Base-by-base conservation (phyloP, 768 basidiomycete genomes). In the Sarcomyxa edulis region DNA sequence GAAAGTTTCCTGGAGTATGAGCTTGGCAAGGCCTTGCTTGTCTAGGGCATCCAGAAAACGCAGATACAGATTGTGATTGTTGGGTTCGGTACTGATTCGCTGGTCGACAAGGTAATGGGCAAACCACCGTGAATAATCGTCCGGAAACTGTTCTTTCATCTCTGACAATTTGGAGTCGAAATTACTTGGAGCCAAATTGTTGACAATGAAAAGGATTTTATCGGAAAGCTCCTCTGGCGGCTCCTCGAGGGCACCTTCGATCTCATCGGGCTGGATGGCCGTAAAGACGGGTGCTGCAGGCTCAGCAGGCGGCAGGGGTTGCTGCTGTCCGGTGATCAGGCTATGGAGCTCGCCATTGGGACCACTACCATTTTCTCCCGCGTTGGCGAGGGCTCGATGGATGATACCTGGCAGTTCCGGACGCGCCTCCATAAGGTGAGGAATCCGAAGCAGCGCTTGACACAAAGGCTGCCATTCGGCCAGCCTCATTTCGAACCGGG, bases 91-190 rank as follows among this genome's bases (percentile, higher is more conserved):
- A 61, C 85, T 87, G 59, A 98, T 81, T 25, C 96, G 87, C 54
- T 97, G 90, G 52, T 94, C 91, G 24, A 99, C 93, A 33, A 99
- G 74, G 60, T 98, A 99, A 56, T 96, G 86, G 31, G 96, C 95
- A 52, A 99, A 96, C 96, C 96, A 99, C 32, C 86, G 75, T 6
- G 90, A 80, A 55, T 92, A 81, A 27, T 76, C 69, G 49, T 93
- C 85, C 32, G 85, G 74, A 61, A 95, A 95, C 40, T 87, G 70
- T 22, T 78, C 79, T 39, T 71, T 72, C 84, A 99, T 92, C 51
- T 98, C 96, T 22, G 64, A 59, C 24, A 93, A 65, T 61, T 99
- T 99, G 18, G 72, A 50, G 25, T 92, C 92, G 44, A 96, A 94
- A 56, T 98, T 99, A 59, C 71, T 87, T 7, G 91, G 88, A 0